Conservation (phyloP, 495 filamentous ascomycete species). For the Lophium mytilinum region DNA sequence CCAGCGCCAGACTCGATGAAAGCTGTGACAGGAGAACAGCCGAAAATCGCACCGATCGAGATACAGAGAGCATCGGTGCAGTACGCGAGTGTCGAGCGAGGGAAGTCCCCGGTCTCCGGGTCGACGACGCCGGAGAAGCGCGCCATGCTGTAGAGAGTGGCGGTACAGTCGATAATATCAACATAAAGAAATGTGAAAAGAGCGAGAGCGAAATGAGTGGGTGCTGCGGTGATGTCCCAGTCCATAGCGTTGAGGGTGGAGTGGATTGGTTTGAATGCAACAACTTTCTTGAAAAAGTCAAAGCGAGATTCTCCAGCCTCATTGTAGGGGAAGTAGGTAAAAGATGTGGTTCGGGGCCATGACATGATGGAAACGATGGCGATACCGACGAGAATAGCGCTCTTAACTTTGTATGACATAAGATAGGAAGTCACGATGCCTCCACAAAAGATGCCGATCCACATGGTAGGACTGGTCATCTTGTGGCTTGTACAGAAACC, state of each 20-base stretch:
- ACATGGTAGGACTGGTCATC: conserved; percentile 71
- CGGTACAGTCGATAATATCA: conserved; percentile 72
- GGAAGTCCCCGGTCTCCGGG: conserved; percentile 64
- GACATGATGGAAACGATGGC: conserved; percentile 74
- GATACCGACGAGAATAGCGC: conserved; percentile 73
- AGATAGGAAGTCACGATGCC: conserved; percentile 68
- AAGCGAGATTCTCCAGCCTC: conserved; percentile 54
- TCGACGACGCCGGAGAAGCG: conserved; percentile 71
- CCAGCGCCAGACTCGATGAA: conserved; percentile 81
- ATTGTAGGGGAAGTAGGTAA: conserved; percentile 72
- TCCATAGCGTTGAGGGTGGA: conserved; percentile 57
- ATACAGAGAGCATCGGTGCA: conserved; percentile 71
- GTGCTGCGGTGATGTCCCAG: conserved; percentile 56
- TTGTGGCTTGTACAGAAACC: conserved; percentile 50
- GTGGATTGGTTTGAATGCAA: conserved; percentile 67
- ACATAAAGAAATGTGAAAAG: conserved; percentile 82
- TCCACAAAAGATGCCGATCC: conserved; percentile 78
- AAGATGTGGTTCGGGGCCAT: conserved; percentile 64
- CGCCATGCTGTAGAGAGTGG: conserved; percentile 78
- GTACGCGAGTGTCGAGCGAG: conserved; percentile 71
- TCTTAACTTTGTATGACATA: conserved; percentile 77
- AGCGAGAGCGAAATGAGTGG: conserved; percentile 66
- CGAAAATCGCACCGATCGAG: conserved; percentile 68
- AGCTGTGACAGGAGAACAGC: conserved; percentile 68
- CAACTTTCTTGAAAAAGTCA: conserved; percentile 78